Evolutionary conservation across 148 eudicot genomes (phyloP), one percentile per base, ranked within the genome.

Genomic region (Cornus controversa): DNA sequence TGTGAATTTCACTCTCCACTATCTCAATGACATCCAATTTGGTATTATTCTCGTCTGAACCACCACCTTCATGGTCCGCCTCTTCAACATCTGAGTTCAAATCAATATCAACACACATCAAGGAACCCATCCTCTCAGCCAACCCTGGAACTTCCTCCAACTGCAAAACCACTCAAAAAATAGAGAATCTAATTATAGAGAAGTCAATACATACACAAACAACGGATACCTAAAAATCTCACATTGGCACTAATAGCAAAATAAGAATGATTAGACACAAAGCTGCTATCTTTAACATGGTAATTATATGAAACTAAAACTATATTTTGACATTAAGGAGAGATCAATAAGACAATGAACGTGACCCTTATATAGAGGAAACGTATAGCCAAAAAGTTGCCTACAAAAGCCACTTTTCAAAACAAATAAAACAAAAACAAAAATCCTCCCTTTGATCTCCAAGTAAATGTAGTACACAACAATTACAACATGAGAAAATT

Each of bases 81-180:
- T 79, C 87, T 54, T 77, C 92, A 60, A 37, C 73, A 36, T 82
- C 90, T 50, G 74, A 87, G 64, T 78, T 73, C 77, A 80, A 78
- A 79, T 90, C 90, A 69, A 53, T 75, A 62, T 87, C 97, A 67
- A 96, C 97, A 77, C 98, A 96, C 99, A 96, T 96, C 80, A 96
- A 73, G 69, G 99, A 77, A 70, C 89, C 93, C 98, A 96, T 96
- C 83, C 99, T 93, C 83, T 96, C 92, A 70, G 85, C 91, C 95
- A 96, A 87, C 63, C 98, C 99, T 4, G 98, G 99, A 81, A 96
- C 89, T 85, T 93, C 92, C 77, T 87, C 89, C 82, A 96, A 86
- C 99, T 96, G 91, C 86, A 90, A 73, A 77, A 82, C 75, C 80
- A 69, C 70, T 72, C 63, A 84, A 76, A 74, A 84, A 10, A 2